A percentile compares a stretch with the other conserved stretches of the same genome.
Conservation (phyloP, 1,139 yeast species). For the Suhomyces anneliseae region DNA sequence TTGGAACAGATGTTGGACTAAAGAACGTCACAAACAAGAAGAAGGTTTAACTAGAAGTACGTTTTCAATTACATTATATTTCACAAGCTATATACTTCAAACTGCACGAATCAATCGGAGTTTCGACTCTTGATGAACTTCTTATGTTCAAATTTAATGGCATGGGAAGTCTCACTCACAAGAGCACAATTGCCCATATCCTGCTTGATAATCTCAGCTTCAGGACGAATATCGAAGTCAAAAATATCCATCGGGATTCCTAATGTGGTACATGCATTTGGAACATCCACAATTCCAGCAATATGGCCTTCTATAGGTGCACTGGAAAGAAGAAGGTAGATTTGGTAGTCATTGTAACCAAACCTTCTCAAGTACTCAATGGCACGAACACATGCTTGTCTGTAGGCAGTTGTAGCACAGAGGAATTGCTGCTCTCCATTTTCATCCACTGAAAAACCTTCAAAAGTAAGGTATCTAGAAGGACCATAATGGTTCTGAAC, state of each 20-base stretch:
- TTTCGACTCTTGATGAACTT: not conserved
- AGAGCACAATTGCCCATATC: slow-evolving; percentile 43
- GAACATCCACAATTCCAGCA: slow-evolving; percentile 53
- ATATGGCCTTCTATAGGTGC: slow-evolving; percentile 51
- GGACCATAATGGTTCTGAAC: slow-evolving; percentile 48
- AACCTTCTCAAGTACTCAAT: slow-evolving; percentile 49
- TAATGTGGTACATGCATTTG: slow-evolving; percentile 51
- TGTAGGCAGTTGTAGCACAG: slow-evolving; percentile 49
- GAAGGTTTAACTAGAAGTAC: no score
- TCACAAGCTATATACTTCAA: no score
- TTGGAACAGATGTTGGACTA: no score
- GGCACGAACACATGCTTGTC: slow-evolving; percentile 49
- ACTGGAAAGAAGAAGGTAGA: slow-evolving; percentile 42
- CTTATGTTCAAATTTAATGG: slow-evolving; percentile 12
- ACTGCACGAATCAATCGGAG: no score
- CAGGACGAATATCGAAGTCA: slow-evolving; percentile 49
- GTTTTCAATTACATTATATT: no score
- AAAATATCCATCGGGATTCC: slow-evolving; percentile 53
- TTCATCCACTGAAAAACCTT: slow-evolving; percentile 53
- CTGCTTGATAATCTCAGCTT: slow-evolving; percentile 21
- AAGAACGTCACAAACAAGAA: no score
- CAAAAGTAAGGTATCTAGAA: slow-evolving; percentile 48
- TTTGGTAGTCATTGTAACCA: slow-evolving; percentile 52
- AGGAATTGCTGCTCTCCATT: slow-evolving; percentile 43
- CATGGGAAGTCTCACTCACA: slow-evolving; percentile 20